Evolutionary conservation across 2,329 filamentous ascomycete species (phyloP), one percentile per base, ranked within the genome.

Genomic region (Penicillium palitans): DNA sequence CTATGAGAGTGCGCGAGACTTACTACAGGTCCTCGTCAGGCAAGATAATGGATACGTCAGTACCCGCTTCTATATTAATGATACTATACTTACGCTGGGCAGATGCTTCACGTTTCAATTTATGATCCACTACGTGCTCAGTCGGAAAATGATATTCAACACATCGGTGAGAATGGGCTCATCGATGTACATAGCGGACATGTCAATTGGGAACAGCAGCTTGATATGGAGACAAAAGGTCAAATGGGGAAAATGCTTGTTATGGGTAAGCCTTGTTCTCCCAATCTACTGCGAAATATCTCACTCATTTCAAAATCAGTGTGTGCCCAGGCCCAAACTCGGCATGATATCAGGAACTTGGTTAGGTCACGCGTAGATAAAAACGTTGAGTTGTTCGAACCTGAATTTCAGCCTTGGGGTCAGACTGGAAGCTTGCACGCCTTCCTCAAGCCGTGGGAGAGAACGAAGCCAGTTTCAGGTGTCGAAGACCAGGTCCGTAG

Each of bases 371-470:
- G 55, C 40, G 46, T 62, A 40, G 10, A 52, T 19, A 33, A 52
- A 37, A 45, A 60, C 15, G 55, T 68, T 21, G 61, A 66, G 44
- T 47, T 68, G 29, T 65, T 63, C 37, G 58, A 68, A 54, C 52
- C 61, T 40, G 60, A 68, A 50, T 68, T 68, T 53, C 61, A 68
- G 54, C 63, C 61, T 33, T 68, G 52, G 66, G 46, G 57, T 42
- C 35, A 55, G 33, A 63, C 48, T 51, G 21, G 48, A 51, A 48
- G 49, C 35, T 40, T 51, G 4, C 33, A 15, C 21, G 17, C 48
- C 33, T 51, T 51, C 9, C 35, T 51, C 6, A 51, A 21, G 48
- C 48, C 15, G 17, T 51, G 15, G 41, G 35, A 41, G 31, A 35
- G 25, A 12, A 47, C 6, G 25, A 25, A 25, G 25, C 25, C 25